A percentile compares a stretch with the other conserved stretches of the same genome.
Conservation (phyloP, 768 basidiomycete genomes). For the Dendrothele bispora region DNA sequence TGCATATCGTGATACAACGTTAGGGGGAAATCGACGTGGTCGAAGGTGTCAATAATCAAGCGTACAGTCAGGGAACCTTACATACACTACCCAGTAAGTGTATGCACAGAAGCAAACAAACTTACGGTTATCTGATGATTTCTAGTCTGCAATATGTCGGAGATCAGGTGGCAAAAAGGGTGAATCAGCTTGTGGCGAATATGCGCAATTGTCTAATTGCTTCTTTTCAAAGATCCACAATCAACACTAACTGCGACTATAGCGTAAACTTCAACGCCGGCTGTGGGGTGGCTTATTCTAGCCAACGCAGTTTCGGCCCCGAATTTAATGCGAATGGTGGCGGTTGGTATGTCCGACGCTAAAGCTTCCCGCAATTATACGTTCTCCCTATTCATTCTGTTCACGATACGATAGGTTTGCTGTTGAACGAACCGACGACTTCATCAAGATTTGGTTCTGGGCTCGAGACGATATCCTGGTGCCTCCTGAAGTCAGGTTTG, state of each 20-base stretch:
- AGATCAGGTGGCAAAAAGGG: slow-evolving; percentile 42
- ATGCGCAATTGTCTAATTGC: no score
- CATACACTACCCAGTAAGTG: slow-evolving; percentile 42
- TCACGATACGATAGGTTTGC: slow-evolving; percentile 64
- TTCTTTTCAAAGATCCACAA: slow-evolving; percentile 22
- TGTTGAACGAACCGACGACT: slow-evolving; percentile 53
- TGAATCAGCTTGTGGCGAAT: no score
- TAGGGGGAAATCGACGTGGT: slow-evolving; percentile 41
- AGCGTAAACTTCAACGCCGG: slow-evolving; percentile 47
- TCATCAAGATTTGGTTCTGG: slow-evolving; percentile 78
- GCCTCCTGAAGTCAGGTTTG: slow-evolving; percentile 47
- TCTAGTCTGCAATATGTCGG: slow-evolving; percentile 47
- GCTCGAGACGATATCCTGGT: slow-evolving; percentile 45
- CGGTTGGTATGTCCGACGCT: slow-evolving; percentile 45
- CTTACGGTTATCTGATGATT: slow-evolving; percentile 2
- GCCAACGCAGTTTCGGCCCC: slow-evolving; percentile 51
- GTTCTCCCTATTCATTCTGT: background rate
- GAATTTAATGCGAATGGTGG: slow-evolving; percentile 58
- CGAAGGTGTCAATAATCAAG: slow-evolving; percentile 50
- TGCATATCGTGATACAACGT: slow-evolving; percentile 20
- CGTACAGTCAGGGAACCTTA: slow-evolving; percentile 40
- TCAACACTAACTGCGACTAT: slow-evolving; percentile 48
- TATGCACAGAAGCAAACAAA: background rate
- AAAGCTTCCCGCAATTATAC: background rate
- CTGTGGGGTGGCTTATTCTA: slow-evolving; percentile 42